These are phyloP conservation scores for barrel medic (Medicago truncatula) DNA, from an alignment of 306 rosid genomes.

Conservation along the genomic window MtrunA17r5.0-ANR NC_053043.1:1459001-1459500, in stretches of 20 bases:
- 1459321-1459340: conserved; percentile 16
- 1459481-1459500: too few relatives aligned
- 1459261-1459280: conserved; percentile 10
- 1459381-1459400: too few relatives aligned
- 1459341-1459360: too few relatives aligned
- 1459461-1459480: too few relatives aligned
- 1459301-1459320: conserved; percentile 3
- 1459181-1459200: conserved; percentile 44
- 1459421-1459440: too few relatives aligned
- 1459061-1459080: conserved; percentile 40
- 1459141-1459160: conserved; percentile 37
- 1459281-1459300: background rate
- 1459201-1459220: conserved; percentile 45
- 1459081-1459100: background rate
- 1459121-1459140: too few relatives aligned
- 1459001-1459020: conserved; percentile 74
- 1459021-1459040: conserved; percentile 18
- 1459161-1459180: conserved; percentile 51
- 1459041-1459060: conserved; percentile 32
- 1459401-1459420: too few relatives aligned
- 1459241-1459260: background rate
- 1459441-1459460: too few relatives aligned
- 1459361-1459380: too few relatives aligned
- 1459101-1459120: too few relatives aligned
- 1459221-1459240: too few relatives aligned